These are phyloP conservation scores for Rhizopogon sp. DNA, from an alignment of 768 basidiomycete species.

Conservation along the genomic window DNA sequence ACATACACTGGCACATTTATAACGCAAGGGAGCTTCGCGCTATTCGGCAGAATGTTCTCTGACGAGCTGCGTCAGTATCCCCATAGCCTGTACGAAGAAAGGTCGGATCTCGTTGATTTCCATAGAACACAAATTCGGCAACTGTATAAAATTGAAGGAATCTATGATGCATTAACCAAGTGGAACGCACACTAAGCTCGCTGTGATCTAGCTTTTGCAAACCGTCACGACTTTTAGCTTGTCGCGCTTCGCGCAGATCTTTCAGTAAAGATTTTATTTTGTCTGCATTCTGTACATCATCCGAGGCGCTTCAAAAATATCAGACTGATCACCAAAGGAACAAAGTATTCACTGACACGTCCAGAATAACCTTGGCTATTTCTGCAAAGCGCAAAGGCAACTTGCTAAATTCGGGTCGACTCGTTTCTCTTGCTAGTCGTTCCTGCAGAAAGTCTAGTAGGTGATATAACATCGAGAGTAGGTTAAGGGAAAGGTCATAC, in stretches of 20 bases:
- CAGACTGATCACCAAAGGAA: background rate
- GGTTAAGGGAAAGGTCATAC: slow-evolving; percentile 16
- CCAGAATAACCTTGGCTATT: slow-evolving; percentile 87
- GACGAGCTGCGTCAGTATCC: slow-evolving; percentile 55
- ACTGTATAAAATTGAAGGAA: slow-evolving; percentile 33
- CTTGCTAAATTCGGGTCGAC: slow-evolving; percentile 65
- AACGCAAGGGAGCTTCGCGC: background rate
- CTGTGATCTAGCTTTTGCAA: slow-evolving; percentile 74
- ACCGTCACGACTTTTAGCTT: slow-evolving; percentile 90
- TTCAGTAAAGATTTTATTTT: slow-evolving; percentile 82
- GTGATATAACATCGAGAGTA: background rate
- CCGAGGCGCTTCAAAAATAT: slow-evolving; percentile 61
- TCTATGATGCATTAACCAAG: background rate
- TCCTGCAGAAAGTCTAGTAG: slow-evolving; percentile 74
- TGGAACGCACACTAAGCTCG: slow-evolving; percentile 58
- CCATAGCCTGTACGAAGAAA: slow-evolving; percentile 82
- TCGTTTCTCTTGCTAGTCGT: slow-evolving; percentile 68
- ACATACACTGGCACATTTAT: background rate
- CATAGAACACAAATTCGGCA: slow-evolving; percentile 83
- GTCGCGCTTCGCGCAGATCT: slow-evolving; percentile 92
- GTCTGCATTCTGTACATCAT: slow-evolving; percentile 84
- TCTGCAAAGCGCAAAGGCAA: slow-evolving; percentile 89
- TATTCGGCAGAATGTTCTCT: slow-evolving; percentile 12
- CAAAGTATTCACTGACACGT: slow-evolving; percentile 57
- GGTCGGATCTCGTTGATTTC: slow-evolving; percentile 94